Evolutionary conservation across 1,284 basidiomycete species (phyloP).

Genomic region (Mycena citricolor): DNA sequence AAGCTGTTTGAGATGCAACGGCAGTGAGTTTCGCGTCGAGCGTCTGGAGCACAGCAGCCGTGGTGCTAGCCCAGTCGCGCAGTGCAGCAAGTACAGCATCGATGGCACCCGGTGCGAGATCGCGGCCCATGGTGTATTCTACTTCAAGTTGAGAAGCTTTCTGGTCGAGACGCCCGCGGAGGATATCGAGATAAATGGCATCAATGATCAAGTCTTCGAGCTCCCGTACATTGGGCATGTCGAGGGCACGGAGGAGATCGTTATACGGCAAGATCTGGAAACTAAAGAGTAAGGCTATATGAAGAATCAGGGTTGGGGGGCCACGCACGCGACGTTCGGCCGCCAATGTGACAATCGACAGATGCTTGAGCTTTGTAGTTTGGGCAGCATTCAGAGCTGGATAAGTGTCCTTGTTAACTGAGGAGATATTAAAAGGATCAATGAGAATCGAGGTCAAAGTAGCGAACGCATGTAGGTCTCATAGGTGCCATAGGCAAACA

Average conservation of each 20-base stretch:
- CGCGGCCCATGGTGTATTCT: conserved; percentile 88
- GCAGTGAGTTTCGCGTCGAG: conserved; percentile 51
- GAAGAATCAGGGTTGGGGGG: neutral
- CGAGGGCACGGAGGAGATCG: conserved; percentile 62
- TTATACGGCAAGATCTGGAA: conserved; percentile 78
- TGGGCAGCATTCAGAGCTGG: conserved; percentile 75
- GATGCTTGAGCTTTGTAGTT: conserved; percentile 84
- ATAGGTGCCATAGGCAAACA: conserved; percentile 90
- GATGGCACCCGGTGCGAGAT: conserved; percentile 71
- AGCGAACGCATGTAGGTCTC: conserved; percentile 66
- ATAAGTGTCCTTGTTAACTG: conserved; percentile 63
- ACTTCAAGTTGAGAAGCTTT: conserved; percentile 84
- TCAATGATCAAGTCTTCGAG: conserved; percentile 97
- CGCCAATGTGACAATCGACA: conserved; percentile 85
- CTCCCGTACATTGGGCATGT: conserved; percentile 75
- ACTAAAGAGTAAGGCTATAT: neutral
- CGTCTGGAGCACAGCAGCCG: conserved; percentile 50
- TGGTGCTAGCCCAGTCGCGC: conserved; percentile 75
- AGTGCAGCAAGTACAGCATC: conserved; percentile 61
- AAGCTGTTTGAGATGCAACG: conserved; percentile 41
- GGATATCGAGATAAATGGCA: conserved; percentile 85
- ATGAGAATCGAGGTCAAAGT: conserved; percentile 3
- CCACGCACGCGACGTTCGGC: conserved; percentile 66
- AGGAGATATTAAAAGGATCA: conserved; percentile 1
- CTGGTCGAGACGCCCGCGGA: conserved; percentile 91